Evolutionary conservation across 2,329 filamentous ascomycete genomes (phyloP), one percentile per base, ranked within the genome.

Genomic region (Atkinsonella hypoxylon): DNA sequence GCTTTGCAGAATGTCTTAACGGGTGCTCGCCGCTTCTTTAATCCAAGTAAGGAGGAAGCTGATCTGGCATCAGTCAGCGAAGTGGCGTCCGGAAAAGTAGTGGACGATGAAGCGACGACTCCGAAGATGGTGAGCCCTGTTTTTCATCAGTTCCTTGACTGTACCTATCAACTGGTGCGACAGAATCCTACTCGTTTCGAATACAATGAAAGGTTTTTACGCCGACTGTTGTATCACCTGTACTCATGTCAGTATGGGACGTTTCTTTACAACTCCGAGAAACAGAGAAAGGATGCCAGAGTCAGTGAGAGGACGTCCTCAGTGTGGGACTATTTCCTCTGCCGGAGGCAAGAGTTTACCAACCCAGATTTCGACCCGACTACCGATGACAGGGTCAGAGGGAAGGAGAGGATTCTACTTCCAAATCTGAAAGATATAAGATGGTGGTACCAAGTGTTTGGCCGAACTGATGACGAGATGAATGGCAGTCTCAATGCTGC

Each of bases 231-330:
- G 1, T 98, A 97, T 63, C 93, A 98, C 64, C 77, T 95, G 1
- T 91, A 97, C 63, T 91, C 91, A 0, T 95, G 90, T 57, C 93
- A 98, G 64, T 98, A 96, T 56, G 93, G 93, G 44, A 96, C 91
- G 0, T 98, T 98, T 64, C 75, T 98, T 5, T 95, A 87, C 68
- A 96, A 98, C 69, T 94, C 82, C 51, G 93, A 98, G 65, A 93
- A 89, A 61, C 87, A 95, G 60, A 83, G 93, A 3, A 72, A 80
- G 15, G 85, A 93, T 42, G 77, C 80, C 20, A 76, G 74, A 30
- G 82, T 87, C 1, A 72, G 74, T 39, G 82, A 89, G 59, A 77
- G 80, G 49, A 95, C 89, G 3, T 77, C 85, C 3, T 95, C 88
- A 20, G 93, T 96, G 1, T 98, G 93, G 93, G 86, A 93, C 58